Base-by-base conservation (phyloP, 2,329 filamentous ascomycete genomes). In the Ceratocystis lukuohia region DNA sequence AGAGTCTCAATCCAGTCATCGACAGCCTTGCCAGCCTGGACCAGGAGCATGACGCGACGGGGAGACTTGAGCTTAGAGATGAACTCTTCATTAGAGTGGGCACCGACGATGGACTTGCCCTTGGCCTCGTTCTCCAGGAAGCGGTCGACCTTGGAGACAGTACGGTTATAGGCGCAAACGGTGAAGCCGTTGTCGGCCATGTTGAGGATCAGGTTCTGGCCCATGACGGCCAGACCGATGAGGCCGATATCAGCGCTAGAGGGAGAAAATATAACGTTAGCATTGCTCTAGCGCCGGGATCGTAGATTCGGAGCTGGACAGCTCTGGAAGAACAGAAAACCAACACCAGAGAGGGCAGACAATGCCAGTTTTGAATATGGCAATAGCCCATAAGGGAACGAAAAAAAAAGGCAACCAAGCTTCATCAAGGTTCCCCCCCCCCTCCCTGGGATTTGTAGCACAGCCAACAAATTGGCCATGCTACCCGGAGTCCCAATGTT, bases 1-100 rank as follows among this genome's bases (percentile, higher is more conserved):
- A 99, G 88, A 72, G 87, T 87, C 84, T 96, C 91, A 75, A 99
- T 97, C 88, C 96, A 97, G 82, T 96, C 90, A 77, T 99, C 94
- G 72, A 99, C 94, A 70, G 94, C 88, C 83, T 94, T 89, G 75
- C 94, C 94, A 73, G 94, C 94, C 88, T 96, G 95, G 80, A 99
- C 94, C 72, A 99, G 88, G 75, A 99, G 86, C 94, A 99, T 99
- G 79, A 99, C 86, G 74, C 92, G 89, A 74, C 94, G 91, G 75
- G 94, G 94, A 74, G 84, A 90, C 90, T 97, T 97, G 77, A 99
- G 89, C 86, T 96, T 96, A 79, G 85, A 80, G 75, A 93, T 85
- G 77, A 99, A 96, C 80, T 99, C 94, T 83, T 96, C 84, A 77
- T 91, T 88, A 75, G 87, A 89, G 81, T 96, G 88, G 73, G 94